Percentiles rank a stretch among this genome's conserved stretches.
These are phyloP conservation scores for Penicillium tannophilum DNA, from an alignment of 495 filamentous ascomycete genomes.

Conservation along the genomic window DNA sequence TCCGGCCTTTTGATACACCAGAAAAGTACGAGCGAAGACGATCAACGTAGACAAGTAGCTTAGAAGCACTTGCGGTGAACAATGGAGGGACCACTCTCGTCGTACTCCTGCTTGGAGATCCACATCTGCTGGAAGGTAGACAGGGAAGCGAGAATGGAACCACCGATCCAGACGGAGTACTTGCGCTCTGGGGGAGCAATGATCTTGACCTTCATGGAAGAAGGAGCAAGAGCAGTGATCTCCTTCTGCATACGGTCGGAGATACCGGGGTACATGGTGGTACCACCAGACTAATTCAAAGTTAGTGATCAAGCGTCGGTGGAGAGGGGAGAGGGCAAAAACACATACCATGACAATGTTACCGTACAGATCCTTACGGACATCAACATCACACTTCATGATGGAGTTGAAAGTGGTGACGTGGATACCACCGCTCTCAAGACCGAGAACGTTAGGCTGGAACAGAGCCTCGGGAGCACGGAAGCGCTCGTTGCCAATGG, in stretches of 20 bases:
- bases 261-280: slow-evolving; percentile 99
- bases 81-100: slow-evolving; percentile 98
- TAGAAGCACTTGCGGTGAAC: slow-evolving; percentile 99
- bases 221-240: slow-evolving; percentile 98
- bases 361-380: slow-evolving; percentile 98
- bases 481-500: slow-evolving; percentile 99
- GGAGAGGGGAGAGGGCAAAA: slow-evolving; percentile 1
- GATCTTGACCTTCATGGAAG: slow-evolving; percentile 86
- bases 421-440: slow-evolving; percentile 98
- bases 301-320: slow-evolving; percentile 12
- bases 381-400: slow-evolving; percentile 99
- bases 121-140: slow-evolving; percentile 99
- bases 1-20: slow-evolving; percentile 54
- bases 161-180: slow-evolving; percentile 99
- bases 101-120: slow-evolving; percentile 99
- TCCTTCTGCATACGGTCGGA: slow-evolving; percentile 99
- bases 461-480: slow-evolving; percentile 99
- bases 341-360: slow-evolving; percentile 98
- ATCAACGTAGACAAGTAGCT: slow-evolving; percentile 49
- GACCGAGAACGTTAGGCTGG: slow-evolving; percentile 97
- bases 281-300: slow-evolving; percentile 82
- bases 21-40: slow-evolving; percentile 50
- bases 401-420: slow-evolving; percentile 99
- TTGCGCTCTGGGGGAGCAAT: slow-evolving; percentile 77
- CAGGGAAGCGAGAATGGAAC: slow-evolving; percentile 98